These are phyloP conservation scores for Haplosporangium sp. DNA, from an alignment of 371 early-diverging fungal genomes.

Conservation along the genomic window DNA sequence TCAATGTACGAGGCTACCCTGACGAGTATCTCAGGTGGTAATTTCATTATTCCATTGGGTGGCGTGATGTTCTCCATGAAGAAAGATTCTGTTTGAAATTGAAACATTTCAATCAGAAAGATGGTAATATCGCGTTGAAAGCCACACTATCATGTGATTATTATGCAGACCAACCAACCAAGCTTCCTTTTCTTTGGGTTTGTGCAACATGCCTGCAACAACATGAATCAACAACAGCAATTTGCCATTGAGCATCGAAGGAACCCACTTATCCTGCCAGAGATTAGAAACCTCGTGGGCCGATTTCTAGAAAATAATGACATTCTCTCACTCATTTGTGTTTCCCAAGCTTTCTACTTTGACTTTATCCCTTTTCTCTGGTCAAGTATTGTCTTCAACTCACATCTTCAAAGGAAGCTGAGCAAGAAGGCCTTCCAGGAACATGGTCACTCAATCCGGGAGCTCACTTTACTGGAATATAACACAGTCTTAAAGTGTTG, in stretches of 20 bases:
- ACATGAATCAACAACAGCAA: not conserved
- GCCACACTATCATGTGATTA: not conserved
- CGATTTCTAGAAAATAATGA: not conserved
- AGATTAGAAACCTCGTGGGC: not conserved
- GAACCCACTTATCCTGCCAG: not conserved
- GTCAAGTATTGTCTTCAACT: not conserved
- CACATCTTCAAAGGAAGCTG: not conserved
- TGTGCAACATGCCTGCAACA: not conserved
- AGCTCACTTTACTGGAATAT: not conserved
- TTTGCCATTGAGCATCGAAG: not conserved
- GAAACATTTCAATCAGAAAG: too few species aligned
- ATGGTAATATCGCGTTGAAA: too few species aligned
- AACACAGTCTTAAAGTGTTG: not conserved
- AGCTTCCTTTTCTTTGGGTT: not conserved
- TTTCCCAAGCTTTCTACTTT: not conserved
- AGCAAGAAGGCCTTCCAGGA: slow-evolving; percentile 1
- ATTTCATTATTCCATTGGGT: slow-evolving; percentile 1
- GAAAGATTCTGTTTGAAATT: not conserved
- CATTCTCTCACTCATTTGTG: slow-evolving; percentile 9
- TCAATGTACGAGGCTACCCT: slow-evolving; percentile 7
- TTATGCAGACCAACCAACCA: not conserved
- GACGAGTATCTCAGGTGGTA: slow-evolving; percentile 21
- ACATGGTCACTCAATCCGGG: not conserved
- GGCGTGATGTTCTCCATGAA: not conserved
- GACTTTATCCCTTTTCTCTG: slow-evolving; percentile 1